Base-by-base conservation (phyloP, 2,329 filamentous ascomycete species). In the Fusarium sp. region DNA sequence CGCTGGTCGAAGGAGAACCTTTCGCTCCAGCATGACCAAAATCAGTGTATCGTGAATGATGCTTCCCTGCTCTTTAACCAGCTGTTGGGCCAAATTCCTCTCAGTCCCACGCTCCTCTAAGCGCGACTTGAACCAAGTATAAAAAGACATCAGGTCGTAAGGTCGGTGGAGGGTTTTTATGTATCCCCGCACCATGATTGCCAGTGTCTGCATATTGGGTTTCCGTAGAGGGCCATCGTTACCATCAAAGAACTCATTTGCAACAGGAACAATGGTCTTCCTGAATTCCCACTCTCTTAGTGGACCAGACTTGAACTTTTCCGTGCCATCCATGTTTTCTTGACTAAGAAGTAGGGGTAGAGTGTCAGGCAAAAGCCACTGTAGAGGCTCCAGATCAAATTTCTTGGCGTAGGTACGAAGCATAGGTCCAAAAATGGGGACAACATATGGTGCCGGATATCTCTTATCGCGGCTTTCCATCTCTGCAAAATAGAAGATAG, bases 31-130 rank as follows among this genome's bases (percentile, higher is more conserved):
- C 56, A 88, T 78, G 40, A 80, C 77, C 62, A 83, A 79, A 50
- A 89, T 79, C 33, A 88, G 77, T 13, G 81, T 79, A 63, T 89
- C 84, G 67, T 87, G 82, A 6, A 87, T 71, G 7, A 82, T 71
- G 13, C 81, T 82, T 18, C 80, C 80, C 33, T 83, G 80, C 4
- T 81, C 72, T 23, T 74, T 69, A 28, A 84, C 71, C 26, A 86
- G 65, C 8, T 70, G 61, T 3, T 76, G 50, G 2, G 80, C 81
- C 8, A 78, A 73, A 3, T 78, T 78, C 59, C 83, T 75, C 8
- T 76, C 73, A 8, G 69, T 57, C 8, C 76, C 71, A 8, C 65
- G 62, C 11, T 76, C 74, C 46, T 80, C 75, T 3, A 88, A 72
- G 31, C 83, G 76, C 1, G 74, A 69, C 59, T 80, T 82, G 74